These are phyloP conservation scores for Fusarium robinianum DNA, from an alignment of 2,329 filamentous ascomycete genomes.

Conservation along the genomic window DNA sequence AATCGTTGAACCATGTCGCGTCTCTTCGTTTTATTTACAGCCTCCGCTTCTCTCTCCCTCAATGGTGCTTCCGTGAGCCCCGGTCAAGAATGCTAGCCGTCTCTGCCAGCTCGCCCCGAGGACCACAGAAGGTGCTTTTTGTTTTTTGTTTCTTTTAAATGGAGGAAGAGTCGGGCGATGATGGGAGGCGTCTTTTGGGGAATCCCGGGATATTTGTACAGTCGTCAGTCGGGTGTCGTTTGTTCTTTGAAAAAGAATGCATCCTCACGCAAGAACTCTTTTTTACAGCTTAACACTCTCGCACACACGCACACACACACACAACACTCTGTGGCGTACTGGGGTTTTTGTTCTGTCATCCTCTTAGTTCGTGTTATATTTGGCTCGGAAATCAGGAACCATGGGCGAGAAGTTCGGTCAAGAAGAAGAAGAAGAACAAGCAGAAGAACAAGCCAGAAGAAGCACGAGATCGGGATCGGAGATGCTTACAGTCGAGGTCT, in stretches of 20 bases:
- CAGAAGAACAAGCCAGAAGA: no score
- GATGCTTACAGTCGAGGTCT: no score
- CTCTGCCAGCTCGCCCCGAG: conserved; percentile 32
- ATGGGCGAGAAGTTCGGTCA: conserved; percentile 27
- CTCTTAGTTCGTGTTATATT: conserved; percentile 13
- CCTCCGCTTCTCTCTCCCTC: conserved; percentile 32
- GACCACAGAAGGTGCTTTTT: conserved; percentile 36
- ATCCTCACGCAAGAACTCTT: conserved; percentile 33
- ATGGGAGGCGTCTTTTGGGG: conserved; percentile 40
- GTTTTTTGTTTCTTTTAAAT: conserved; percentile 33
- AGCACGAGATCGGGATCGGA: no score
- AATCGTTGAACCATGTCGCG: conserved; percentile 47
- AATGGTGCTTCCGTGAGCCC: conserved; percentile 41
- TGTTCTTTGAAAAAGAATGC: conserved; percentile 39
- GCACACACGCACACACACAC: no score
- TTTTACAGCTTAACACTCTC: conserved; percentile 32
- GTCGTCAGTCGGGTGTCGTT: conserved; percentile 35
- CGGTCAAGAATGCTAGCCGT: conserved; percentile 30
- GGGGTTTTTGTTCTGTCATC: conserved; percentile 19
- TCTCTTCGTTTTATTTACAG: conserved; percentile 38
- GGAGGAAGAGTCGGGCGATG: conserved; percentile 39
- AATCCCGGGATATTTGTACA: conserved; percentile 38
- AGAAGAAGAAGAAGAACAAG: conserved; percentile 27
- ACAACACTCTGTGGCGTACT: conserved; percentile 31
- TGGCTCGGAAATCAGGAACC: conserved; percentile 25